Evolutionary conservation across 495 filamentous ascomycete species (phyloP).

Genomic region (Penicillium simplicissimum): DNA sequence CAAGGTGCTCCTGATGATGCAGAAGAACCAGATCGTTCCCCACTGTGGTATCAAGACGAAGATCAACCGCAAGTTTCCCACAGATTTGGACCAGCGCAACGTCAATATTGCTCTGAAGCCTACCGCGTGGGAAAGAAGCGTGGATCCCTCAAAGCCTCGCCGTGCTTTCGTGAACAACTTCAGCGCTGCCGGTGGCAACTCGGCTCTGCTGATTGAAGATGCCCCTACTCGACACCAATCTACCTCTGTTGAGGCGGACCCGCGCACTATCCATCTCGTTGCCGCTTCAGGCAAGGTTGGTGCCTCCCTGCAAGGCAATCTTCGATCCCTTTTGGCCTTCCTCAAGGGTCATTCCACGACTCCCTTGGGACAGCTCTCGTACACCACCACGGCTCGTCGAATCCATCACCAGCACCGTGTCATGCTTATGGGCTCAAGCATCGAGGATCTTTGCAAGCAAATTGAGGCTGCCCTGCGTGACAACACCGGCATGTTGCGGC

Average conservation of each 20-base stretch:
- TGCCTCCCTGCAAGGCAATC: constrained; percentile 33
- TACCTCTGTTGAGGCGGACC: constrained; percentile 1
- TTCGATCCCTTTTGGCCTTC: constrained; percentile 35
- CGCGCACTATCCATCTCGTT: background rate
- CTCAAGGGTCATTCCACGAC: constrained; percentile 43
- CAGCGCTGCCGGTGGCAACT: constrained; percentile 39
- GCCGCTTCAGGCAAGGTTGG: constrained; percentile 11
- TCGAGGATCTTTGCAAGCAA: constrained; percentile 18
- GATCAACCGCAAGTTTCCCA: constrained; percentile 38
- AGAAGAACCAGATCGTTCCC: constrained; percentile 40
- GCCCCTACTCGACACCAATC: constrained; percentile 10
- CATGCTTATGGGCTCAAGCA: background rate
- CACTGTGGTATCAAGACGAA: constrained; percentile 46
- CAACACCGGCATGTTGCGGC: background rate
- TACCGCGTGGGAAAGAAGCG: background rate
- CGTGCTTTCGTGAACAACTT: constrained; percentile 38
- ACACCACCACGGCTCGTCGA: constrained; percentile 72
- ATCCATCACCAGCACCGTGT: constrained; percentile 53
- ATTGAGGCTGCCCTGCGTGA: constrained; percentile 25
- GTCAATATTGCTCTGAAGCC: background rate
- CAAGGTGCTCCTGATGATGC: constrained; percentile 53
- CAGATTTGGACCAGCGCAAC: background rate
- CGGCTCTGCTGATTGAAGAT: constrained; percentile 31
- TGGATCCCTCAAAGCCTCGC: constrained; percentile 2
- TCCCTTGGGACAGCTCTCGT: constrained; percentile 58